Evolutionary conservation across 1,284 basidiomycete species (phyloP), one percentile per base, ranked within the genome.

Genomic region (Coniferiporia weirii): DNA sequence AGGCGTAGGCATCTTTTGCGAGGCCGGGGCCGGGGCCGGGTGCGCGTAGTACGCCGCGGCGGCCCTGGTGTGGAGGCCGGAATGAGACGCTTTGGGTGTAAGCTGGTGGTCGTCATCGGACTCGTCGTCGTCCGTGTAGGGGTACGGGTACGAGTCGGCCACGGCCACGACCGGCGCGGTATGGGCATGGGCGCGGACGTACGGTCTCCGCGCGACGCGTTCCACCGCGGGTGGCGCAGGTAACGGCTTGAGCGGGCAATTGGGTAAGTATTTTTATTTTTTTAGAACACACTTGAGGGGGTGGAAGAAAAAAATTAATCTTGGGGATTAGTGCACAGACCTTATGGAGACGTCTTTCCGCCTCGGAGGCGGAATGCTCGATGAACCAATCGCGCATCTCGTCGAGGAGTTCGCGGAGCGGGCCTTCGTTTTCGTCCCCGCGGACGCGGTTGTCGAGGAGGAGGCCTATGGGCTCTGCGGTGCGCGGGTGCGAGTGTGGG

Each of bases 361-460:
- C 38, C 32, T 59, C 58, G 27, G 53, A 52, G n/a, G 27, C 27
- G 5, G 58, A 36, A 13, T 61, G 49, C 36, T 61, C 59, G 10
- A 46, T 7, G 43, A 49, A 48, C 59, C 59, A 61, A 38, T 61
- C 59, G 50, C 59, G 59, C 59, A 61, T 61, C 36, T 61, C 59
- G 38, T 57, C 50, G 19, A 61, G 49, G 19, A 61, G 52, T 12
- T n/a, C 59, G 44, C 59, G 59, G 3, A 61, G 45, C n/a, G 54
- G 43, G 1, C 45, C 54, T 36, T 59, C 57, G 40, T 59, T 48
- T 15, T 54, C 57, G 27, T 59, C 57, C 3, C 35, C 57, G 27
- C n/a, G 10, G 32, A 53, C 15, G 10, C 46, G 32, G 7, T 34
- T 27, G 15, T 47, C 40, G 45, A 43, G 10, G 10, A 54, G 34